These are phyloP conservation scores for Patellifolia procumbens DNA, from an alignment of 179 eudicot species.

Conservation along the genomic window DNA sequence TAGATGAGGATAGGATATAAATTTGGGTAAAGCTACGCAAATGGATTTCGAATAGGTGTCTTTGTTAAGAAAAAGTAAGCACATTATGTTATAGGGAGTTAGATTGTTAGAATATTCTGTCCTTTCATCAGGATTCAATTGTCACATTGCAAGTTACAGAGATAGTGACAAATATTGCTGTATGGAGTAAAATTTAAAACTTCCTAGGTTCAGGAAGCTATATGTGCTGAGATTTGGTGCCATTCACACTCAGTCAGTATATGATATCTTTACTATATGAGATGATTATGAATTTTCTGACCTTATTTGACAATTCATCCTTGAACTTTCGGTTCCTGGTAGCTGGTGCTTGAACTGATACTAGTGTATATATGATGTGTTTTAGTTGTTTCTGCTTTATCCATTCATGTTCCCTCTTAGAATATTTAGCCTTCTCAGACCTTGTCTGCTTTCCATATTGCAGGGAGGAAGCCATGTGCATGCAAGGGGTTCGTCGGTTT, in stretches of 20 bases:
- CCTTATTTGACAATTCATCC: not conserved
- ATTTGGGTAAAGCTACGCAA: not conserved
- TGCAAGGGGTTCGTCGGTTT: slow-evolving; percentile 73
- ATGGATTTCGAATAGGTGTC: not conserved
- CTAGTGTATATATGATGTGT: not conserved
- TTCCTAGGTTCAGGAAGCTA: not conserved
- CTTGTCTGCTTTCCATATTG: slow-evolving; percentile 14
- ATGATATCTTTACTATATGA: not conserved
- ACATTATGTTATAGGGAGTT: not conserved
- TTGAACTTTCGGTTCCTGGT: not conserved
- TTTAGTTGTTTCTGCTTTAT: not conserved
- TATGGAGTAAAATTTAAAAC: not conserved
- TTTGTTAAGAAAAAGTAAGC: not conserved
- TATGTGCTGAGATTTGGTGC: not conserved
- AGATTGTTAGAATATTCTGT: not conserved
- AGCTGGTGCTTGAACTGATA: not conserved
- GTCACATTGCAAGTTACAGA: not conserved
- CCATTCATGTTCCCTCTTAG: not conserved
- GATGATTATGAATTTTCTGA: not conserved
- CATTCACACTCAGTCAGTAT: not conserved
- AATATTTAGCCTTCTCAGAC: not conserved
- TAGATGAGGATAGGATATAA: not conserved
- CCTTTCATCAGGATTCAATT: not conserved
- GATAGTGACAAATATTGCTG: not conserved
- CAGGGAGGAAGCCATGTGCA: slow-evolving; percentile 95